Percentiles rank a stretch among this genome's conserved stretches.
Evolutionary conservation across 2,329 filamentous ascomycete species (phyloP).

Genomic region (Capronia epimyces): DNA sequence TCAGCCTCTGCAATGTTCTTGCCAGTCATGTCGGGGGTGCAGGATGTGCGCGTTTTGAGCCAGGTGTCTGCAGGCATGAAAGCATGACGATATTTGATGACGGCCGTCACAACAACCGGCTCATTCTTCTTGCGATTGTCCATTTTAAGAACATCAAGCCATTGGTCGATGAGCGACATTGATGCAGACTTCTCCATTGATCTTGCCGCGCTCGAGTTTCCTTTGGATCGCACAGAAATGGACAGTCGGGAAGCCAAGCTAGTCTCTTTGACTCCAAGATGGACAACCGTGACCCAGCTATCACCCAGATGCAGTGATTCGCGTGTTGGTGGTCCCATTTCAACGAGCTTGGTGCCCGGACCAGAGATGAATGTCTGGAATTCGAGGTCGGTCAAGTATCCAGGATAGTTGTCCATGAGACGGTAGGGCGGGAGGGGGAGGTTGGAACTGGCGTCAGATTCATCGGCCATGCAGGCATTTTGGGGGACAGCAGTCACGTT

Average conservation of each 20-base stretch:
- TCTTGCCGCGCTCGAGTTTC: background rate
- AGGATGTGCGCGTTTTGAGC: constrained; percentile 10
- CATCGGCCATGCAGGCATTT: constrained; percentile 8
- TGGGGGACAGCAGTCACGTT: constrained; percentile 10
- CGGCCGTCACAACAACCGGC: constrained; percentile 11
- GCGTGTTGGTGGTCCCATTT: constrained; percentile 2
- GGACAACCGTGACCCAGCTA: constrained; percentile 30
- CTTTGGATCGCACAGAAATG: constrained; percentile 9
- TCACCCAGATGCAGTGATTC: constrained; percentile 6
- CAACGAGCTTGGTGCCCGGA: constrained; percentile 3
- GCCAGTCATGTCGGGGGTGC: background rate
- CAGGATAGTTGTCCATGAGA: constrained; percentile 10
- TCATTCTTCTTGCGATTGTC: constrained; percentile 16
- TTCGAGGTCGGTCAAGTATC: constrained; percentile 6
- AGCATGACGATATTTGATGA: constrained; percentile 15
- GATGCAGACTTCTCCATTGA: constrained; percentile 4
- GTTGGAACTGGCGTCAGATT: background rate
- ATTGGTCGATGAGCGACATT: constrained; percentile 20
- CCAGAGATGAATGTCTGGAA: constrained; percentile 10
- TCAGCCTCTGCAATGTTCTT: background rate
- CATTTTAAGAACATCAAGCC: constrained; percentile 18
- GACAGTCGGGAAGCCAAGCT: constrained; percentile 16
- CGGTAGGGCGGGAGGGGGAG: background rate
- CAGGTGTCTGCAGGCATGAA: constrained; percentile 11
- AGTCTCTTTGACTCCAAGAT: constrained; percentile 20